Conservation (phyloP, 805 yeast species). For the Saccharomycopsis olivae region DNA sequence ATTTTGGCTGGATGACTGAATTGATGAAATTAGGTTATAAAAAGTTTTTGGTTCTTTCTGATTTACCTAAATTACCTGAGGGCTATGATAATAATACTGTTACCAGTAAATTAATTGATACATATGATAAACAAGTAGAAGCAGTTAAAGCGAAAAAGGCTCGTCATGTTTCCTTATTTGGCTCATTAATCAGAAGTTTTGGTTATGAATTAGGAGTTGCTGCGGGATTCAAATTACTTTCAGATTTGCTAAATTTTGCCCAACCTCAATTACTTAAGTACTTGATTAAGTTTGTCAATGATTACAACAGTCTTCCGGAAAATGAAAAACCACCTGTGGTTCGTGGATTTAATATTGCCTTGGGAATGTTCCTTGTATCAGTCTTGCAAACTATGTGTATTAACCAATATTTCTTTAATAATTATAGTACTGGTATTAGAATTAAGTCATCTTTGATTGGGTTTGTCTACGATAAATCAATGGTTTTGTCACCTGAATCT, state of each 20-base stretch:
- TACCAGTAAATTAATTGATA: constrained; percentile 36
- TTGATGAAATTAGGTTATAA: constrained; percentile 71
- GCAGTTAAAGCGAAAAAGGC: constrained; percentile 22
- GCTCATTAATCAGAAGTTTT: constrained; percentile 60
- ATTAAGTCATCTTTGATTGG: constrained; percentile 61
- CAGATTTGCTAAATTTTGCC: constrained; percentile 71
- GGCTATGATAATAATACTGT: constrained; percentile 47
- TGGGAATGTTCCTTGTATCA: constrained; percentile 65
- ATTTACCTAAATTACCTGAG: constrained; percentile 71
- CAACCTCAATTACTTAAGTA: constrained; percentile 75
- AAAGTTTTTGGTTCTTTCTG: constrained; percentile 42
- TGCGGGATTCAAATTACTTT: constrained; percentile 36
- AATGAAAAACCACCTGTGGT: constrained; percentile 46
- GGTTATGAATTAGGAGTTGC: constrained; percentile 51
- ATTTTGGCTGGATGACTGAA: constrained; percentile 87
- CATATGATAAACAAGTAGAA: constrained; percentile 49
- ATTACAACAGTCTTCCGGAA: constrained; percentile 29
- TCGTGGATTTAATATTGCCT: constrained; percentile 65
- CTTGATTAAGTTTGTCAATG: constrained; percentile 54
- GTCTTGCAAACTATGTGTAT: constrained; percentile 66
- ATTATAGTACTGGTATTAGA: constrained; percentile 68
- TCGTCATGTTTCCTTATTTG: constrained; percentile 38
- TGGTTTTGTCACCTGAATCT: constrained; percentile 62
- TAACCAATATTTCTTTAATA: constrained; percentile 71
- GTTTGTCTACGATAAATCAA: constrained; percentile 55